These are phyloP conservation scores for Elaeis oleifera DNA, from an alignment of 202 grass and related monocot species.

Conservation along the genomic window DNA sequence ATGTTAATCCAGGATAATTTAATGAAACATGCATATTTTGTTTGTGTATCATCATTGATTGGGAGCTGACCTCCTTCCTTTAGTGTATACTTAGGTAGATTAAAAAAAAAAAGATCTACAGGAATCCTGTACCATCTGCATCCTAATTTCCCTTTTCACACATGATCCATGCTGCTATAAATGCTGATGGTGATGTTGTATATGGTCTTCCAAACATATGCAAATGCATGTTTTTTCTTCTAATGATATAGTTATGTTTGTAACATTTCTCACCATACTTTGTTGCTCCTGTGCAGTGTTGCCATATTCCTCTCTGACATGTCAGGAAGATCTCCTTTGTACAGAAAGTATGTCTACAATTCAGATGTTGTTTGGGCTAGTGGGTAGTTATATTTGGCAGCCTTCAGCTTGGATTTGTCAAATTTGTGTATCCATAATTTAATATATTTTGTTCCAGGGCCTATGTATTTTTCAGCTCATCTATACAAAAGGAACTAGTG, in stretches of 20 bases:
- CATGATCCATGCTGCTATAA: too few relatives aligned
- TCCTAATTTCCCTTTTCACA: too few relatives aligned
- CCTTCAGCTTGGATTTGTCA: constrained; percentile 13
- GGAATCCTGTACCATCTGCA: too few relatives aligned
- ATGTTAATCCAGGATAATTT: too few relatives aligned
- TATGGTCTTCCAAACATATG: too few relatives aligned
- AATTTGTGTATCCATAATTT: constrained; percentile 25
- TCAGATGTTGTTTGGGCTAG: background rate
- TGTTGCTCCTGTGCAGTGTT: constrained; percentile 53
- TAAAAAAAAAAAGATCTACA: too few relatives aligned
- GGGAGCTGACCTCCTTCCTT: too few relatives aligned
- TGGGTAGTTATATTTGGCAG: background rate
- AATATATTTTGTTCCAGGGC: constrained; percentile 46
- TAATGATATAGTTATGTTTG: constrained; percentile 9
- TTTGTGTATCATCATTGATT: too few relatives aligned
- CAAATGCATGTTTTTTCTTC: background rate
- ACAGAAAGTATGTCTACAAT: constrained; percentile 67
- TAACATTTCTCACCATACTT: constrained; percentile 29
- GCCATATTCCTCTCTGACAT: constrained; percentile 86
- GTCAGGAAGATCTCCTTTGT: constrained; percentile 94
- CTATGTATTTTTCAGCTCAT: constrained; percentile 94
- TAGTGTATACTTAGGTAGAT: too few relatives aligned
- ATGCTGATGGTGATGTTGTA: too few relatives aligned
- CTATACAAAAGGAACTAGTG: constrained; percentile 67
- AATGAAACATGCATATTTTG: too few relatives aligned